Percentiles rank a stretch among this genome's conserved stretches.
Conservation (phyloP, 2,329 filamentous ascomycete genomes). For the Byssochlamys sp. region DNA sequence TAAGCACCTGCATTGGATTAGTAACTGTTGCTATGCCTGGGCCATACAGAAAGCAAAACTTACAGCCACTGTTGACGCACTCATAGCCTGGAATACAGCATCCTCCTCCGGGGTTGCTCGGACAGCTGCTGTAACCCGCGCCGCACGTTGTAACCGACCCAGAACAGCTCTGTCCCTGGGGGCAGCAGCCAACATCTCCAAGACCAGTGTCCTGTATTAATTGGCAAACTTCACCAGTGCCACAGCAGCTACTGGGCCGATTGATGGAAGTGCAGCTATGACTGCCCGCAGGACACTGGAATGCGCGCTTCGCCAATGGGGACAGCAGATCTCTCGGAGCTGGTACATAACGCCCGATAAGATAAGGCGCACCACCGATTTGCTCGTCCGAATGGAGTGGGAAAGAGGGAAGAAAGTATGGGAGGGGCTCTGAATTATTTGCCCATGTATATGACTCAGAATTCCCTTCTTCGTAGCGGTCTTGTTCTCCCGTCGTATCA, state of each 20-base stretch:
- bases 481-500: background rate
- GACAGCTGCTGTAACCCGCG: slow-evolving; percentile 47
- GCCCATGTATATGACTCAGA: background rate
- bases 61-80: slow-evolving; percentile 50
- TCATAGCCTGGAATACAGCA: slow-evolving; percentile 54
- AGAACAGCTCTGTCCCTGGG: slow-evolving; percentile 43
- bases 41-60: slow-evolving; percentile 11
- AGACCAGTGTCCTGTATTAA: slow-evolving; percentile 43
- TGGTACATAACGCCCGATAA: slow-evolving; percentile 5
- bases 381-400: slow-evolving; percentile 10
- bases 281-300: slow-evolving; percentile 49
- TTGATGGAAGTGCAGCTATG: slow-evolving; percentile 45
- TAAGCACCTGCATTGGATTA: slow-evolving; percentile 18
- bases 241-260: slow-evolving; percentile 51
- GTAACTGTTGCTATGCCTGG: background rate
- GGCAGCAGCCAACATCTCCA: slow-evolving; percentile 54
- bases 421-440: background rate
- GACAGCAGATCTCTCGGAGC: slow-evolving; percentile 7
- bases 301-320: slow-evolving; percentile 38
- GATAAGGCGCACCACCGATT: slow-evolving; percentile 1
- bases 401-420: slow-evolving; percentile 11
- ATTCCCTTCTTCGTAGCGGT: background rate
- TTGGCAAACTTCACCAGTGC: slow-evolving; percentile 44
- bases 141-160: slow-evolving; percentile 42
- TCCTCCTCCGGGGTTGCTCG: slow-evolving; percentile 46